Base-by-base conservation (phyloP, 805 yeast species). In the Candida montana region DNA sequence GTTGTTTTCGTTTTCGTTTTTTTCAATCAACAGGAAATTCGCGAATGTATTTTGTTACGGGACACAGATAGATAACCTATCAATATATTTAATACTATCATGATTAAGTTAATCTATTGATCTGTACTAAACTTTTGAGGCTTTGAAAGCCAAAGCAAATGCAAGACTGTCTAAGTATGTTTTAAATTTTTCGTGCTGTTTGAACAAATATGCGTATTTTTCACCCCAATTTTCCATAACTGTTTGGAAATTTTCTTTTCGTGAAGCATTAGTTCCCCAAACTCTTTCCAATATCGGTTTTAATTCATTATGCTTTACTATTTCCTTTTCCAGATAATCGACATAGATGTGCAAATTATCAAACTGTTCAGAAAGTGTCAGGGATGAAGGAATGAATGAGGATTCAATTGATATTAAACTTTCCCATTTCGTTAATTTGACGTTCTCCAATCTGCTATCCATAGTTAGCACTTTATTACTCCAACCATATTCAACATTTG, bases 401-500 rank as follows among this genome's bases (percentile, higher is more conserved):
- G 62, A 53, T 27, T 59, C 61, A 12, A 56, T 49, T 1, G 58
- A 52, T 11, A 53, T 29, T 5, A 57, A 39, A 24, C 58, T 53
- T 20, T 50, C 42, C 63, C 62, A 60, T 17, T 48, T 44, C 16
- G 40, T 21, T 33, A 57, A 21, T 43, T 57, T 23, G 3, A 46
- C 44, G 15, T 39, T 41, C 15, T 48, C 34, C 15, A 66, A 45
- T 9, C 56, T 58, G 8, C 58, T 47, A 39, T 52, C 48, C 24
- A 31, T 27, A 2, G 39, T 39, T 5, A 64, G 33, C 1, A 61
- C 18, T 4, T 39, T 42, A 5, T 47, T 39, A 36, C 69, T 61
- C 95, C 95, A 88, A 2, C 96, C 96, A 57, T 78, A 88, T 57
- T 89, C 95, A 44, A 81, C 74, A 40, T 69, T 74, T 6, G 91